Conservation (phyloP, 179 eudicot genomes). For the Corrigiola litoralis region DNA sequence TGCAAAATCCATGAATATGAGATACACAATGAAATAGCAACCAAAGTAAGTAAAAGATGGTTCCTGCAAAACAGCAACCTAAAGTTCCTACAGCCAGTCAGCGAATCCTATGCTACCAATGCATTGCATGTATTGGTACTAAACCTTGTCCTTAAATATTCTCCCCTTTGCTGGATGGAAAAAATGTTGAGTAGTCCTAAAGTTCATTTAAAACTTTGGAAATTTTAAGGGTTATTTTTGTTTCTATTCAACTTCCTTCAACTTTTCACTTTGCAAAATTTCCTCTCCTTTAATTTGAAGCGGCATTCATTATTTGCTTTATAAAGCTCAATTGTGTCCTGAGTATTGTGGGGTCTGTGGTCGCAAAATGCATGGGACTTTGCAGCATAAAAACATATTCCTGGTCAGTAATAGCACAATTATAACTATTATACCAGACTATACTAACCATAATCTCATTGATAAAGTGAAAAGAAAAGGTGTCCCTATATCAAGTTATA, state of each 20-base stretch:
- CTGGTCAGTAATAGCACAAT: conserved; percentile 7
- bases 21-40: no score
- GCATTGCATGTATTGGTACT: conserved; percentile 20
- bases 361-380: conserved; percentile 34
- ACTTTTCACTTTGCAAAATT: conserved; percentile 33
- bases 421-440: background rate
- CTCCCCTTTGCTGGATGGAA: conserved; percentile 13
- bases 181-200: conserved; percentile 25
- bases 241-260: conserved; percentile 26
- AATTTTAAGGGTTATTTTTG: conserved; percentile 35
- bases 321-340: conserved; percentile 35
- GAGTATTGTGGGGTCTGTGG: conserved; percentile 30
- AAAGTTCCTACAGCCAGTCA: conserved; percentile 4
- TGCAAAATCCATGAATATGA: no score
- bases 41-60: background rate
- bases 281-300: conserved; percentile 29
- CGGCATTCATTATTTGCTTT: conserved; percentile 17
- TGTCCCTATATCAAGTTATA: no score
- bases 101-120: conserved; percentile 14
- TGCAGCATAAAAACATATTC: conserved; percentile 16
- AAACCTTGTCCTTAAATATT: conserved; percentile 23
- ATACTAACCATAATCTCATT: background rate
- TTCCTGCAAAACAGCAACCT: background rate
- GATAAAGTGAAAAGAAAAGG: no score
- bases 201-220: conserved; percentile 30